Conservation (phyloP, 2,329 filamentous ascomycete genomes). For the Phaeophleospora eucalypticola region DNA sequence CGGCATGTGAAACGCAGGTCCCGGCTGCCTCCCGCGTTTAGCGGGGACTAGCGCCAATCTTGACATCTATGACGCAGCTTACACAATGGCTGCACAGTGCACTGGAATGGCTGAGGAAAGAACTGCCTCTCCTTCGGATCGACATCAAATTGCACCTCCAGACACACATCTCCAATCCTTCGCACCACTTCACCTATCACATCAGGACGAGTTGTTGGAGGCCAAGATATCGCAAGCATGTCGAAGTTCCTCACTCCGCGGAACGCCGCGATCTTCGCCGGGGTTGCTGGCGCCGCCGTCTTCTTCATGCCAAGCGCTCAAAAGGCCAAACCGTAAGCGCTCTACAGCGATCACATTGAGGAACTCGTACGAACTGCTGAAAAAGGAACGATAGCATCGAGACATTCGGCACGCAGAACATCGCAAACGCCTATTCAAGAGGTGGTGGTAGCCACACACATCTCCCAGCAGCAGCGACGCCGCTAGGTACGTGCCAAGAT, state of each 20-base stretch:
- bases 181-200: too few relatives aligned
- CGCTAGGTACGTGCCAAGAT: constrained; percentile 25
- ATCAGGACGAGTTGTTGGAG: too few relatives aligned
- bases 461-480: constrained; percentile 33
- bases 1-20: too few relatives aligned
- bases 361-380: neutral
- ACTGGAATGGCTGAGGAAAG: too few relatives aligned
- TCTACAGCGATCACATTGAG: neutral
- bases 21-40: too few relatives aligned
- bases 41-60: too few relatives aligned
- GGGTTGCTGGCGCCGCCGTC: constrained; percentile 22
- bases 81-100: too few relatives aligned
- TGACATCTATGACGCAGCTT: too few relatives aligned
- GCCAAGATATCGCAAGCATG: too few relatives aligned
- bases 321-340: constrained; percentile 5
- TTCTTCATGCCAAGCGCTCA: constrained; percentile 24
- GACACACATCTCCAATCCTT: too few relatives aligned
- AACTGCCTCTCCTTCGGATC: too few relatives aligned
- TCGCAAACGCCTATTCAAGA: constrained; percentile 32
- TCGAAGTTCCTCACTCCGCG: constrained; percentile 24
- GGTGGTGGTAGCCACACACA: constrained; percentile 35
- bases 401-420: constrained; percentile 33
- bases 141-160: too few relatives aligned
- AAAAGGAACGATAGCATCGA: constrained; percentile 28
- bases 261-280: constrained; percentile 30